A percentile compares a stretch with the other conserved stretches of the same genome.
These are phyloP conservation scores for Leptodermis oblonga DNA, from an alignment of 257 asterid genomes.

Conservation along the genomic window DNA sequence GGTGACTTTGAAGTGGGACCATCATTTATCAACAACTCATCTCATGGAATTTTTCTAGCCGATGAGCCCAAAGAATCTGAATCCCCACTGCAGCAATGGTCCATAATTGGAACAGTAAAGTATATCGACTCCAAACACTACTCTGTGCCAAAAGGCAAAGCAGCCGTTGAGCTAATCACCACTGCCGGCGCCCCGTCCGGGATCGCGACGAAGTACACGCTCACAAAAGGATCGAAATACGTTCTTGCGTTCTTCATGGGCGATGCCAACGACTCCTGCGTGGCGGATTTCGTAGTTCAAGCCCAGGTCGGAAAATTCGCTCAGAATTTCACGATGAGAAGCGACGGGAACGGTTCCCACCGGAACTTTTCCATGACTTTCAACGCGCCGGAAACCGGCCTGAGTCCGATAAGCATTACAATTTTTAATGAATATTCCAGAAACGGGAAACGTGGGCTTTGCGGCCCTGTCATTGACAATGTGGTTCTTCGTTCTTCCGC, in stretches of 20 bases:
- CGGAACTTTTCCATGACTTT: not conserved
- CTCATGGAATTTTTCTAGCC: not conserved
- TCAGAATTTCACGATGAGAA: not conserved
- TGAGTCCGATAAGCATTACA: not conserved
- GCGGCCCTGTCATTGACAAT: slow-evolving; percentile 1
- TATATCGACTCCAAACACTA: not conserved
- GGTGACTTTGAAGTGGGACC: not conserved
- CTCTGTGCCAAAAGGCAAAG: not conserved
- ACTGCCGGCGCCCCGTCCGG: not conserved
- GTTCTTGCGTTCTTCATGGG: not conserved
- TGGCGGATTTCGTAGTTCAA: not conserved
- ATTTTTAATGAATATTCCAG: not conserved
- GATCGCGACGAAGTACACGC: not conserved
- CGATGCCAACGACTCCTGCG: not conserved
- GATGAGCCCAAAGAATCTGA: not conserved
- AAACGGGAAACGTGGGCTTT: not conserved
- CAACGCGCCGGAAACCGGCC: not conserved
- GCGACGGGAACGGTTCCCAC: not conserved
- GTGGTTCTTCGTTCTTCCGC: not conserved
- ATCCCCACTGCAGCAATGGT: not conserved
- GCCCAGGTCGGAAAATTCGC: not conserved
- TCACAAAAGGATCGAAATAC: not conserved
- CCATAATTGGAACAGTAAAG: not conserved
- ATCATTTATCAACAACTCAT: not conserved
- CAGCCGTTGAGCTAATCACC: not conserved